Evolutionary conservation across 1,284 basidiomycete species (phyloP), one percentile per base, ranked within the genome.

Genomic region (Trametes sp.): DNA sequence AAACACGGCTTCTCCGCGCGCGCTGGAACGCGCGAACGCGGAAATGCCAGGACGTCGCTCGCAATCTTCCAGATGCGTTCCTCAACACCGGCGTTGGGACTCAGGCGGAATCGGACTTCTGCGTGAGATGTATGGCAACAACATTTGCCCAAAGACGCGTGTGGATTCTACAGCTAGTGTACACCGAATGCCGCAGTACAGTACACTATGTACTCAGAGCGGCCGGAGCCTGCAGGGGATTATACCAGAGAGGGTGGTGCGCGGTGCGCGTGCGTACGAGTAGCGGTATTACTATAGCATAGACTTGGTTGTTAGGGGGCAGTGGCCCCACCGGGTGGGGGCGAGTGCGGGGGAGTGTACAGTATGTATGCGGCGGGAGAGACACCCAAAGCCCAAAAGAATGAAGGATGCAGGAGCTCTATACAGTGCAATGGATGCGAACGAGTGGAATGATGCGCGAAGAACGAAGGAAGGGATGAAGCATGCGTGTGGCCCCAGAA

Each of bases 391-490:
- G n/a, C 35, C 36, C 42, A 45, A 45, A 45, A 5, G 8, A 7
- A 7, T 35, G 24, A 41, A 26, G 28, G 54, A 48, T 59, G 57
- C 44, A 31, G 51, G 36, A 59, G 51, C 57, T 59, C 57, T 59
- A 59, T 59, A 59, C 57, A 54, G 57, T 45, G 57, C 29, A 36
- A 31, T 33, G 31, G 31, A 45, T 54, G 51, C 57, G 44, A 54
- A 54, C 24, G 57, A 54, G 45, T 33, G 51, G 31, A n/a, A 46
- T 9, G 24, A 54, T 54, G 52, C 28, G 29, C 19, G 28, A 7
- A 33, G 41, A 31, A 33, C 11, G 31, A 29, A 14, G 28, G 41
- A 10, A 54, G 6, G 26, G 26, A 5, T 14, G 29, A 48, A 26
- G 14, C 5, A 31, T 28, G 48, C 9, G 5, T n/a, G 14, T 26